phyloP scores from a whole-genome alignment of 1,284 basidiomycete species.

The Leccinum fallax region DNA sequence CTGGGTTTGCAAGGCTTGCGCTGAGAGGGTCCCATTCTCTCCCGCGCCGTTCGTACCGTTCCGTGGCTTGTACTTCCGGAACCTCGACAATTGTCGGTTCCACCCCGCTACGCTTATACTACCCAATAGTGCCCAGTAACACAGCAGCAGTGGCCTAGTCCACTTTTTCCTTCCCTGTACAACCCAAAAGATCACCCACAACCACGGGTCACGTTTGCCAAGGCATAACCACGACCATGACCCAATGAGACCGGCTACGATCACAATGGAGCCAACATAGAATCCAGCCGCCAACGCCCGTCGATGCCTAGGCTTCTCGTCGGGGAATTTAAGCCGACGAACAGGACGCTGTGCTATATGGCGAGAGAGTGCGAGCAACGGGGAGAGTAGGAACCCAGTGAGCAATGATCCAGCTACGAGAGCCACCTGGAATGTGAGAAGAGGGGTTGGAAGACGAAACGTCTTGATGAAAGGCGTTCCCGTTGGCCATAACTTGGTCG shows the following conservation, averaged over 20 bases:
- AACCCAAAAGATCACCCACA: constrained; percentile 81
- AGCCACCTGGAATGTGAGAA: constrained; percentile 92
- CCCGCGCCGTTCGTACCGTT: constrained; percentile 34
- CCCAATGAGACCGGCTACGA: constrained; percentile 87
- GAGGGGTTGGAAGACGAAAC: constrained; percentile 89
- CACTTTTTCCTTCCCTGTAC: constrained; percentile 77
- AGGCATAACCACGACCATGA: constrained; percentile 93
- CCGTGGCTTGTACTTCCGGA: constrained; percentile 63
- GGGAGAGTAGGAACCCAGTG: constrained; percentile 92
- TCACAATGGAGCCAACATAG: constrained; percentile 76
- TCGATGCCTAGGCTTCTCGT: constrained; percentile 85
- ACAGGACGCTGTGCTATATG: constrained; percentile 91
- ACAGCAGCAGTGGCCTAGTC: constrained; percentile 80
- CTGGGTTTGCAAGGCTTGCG: constrained; percentile 24
- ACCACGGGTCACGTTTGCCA: constrained; percentile 84
- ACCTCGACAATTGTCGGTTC: constrained; percentile 84
- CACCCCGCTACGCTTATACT: constrained; percentile 89
- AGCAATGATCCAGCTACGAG: constrained; percentile 92
- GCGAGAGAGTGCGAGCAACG: constrained; percentile 89
- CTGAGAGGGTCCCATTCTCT: constrained; percentile 38
- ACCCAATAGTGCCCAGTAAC: constrained; percentile 85
- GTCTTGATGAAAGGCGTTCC: constrained; percentile 90
- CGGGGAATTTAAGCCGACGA: constrained; percentile 86
- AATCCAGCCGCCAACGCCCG: constrained; percentile 87
- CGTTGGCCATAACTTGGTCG: constrained; percentile 70